These are phyloP conservation scores for Vitis riparia DNA, from an alignment of 164 flowering plant genomes.

Conservation along the genomic window DNA sequence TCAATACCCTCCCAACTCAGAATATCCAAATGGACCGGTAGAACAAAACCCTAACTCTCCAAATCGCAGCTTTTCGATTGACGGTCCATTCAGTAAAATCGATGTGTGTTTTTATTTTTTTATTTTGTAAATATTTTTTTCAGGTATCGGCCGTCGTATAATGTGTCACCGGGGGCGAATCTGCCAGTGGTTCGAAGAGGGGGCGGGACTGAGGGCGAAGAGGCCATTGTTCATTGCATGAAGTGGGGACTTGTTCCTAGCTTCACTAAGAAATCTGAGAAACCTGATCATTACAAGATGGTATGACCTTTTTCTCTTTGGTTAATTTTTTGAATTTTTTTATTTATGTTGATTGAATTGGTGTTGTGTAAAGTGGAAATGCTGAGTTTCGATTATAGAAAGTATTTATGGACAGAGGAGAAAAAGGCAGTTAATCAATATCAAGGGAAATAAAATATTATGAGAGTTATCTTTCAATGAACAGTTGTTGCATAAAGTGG, in stretches of 20 bases:
- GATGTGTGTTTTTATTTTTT: neutral
- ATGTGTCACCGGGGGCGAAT: slow-evolving; percentile 75
- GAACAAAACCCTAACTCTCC: neutral
- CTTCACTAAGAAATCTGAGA: slow-evolving; percentile 81
- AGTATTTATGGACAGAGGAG: too few relatives aligned
- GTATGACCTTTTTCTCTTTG: slow-evolving; percentile 28
- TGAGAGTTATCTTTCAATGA: too few relatives aligned
- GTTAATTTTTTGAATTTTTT: neutral
- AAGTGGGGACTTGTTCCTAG: slow-evolving; percentile 96
- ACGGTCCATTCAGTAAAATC: neutral
- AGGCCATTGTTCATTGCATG: slow-evolving; percentile 77
- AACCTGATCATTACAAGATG: slow-evolving; percentile 89
- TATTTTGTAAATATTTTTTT: neutral
- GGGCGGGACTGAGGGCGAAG: slow-evolving; percentile 37
- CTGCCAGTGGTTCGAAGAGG: slow-evolving; percentile 77
- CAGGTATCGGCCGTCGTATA: slow-evolving; percentile 79
- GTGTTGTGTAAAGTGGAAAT: neutral
- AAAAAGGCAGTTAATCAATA: too few relatives aligned
- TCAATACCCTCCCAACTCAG: slow-evolving; percentile 32
- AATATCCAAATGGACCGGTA: slow-evolving; percentile 61
- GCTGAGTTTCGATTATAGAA: neutral
- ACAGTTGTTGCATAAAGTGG: too few relatives aligned
- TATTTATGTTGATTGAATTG: neutral
- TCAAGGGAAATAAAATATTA: too few relatives aligned
- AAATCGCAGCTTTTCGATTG: too few relatives aligned